These are phyloP conservation scores for Solanum peruvianum DNA, from an alignment of 257 asterid species.

Conservation along the genomic window DNA sequence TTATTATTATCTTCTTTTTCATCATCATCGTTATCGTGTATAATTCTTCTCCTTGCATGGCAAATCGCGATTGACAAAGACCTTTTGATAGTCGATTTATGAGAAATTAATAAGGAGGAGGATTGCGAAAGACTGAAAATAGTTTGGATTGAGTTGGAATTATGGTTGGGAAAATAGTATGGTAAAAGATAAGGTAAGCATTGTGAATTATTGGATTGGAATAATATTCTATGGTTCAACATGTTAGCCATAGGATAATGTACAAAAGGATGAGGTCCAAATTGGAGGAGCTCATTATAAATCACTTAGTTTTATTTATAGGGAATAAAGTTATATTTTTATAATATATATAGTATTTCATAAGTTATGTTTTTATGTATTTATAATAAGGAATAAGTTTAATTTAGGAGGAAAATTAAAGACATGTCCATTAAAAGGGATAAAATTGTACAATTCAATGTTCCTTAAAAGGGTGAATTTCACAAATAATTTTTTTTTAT, in stretches of 20 bases:
- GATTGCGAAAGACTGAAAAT: neutral
- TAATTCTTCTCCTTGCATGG: slow-evolving; percentile 35
- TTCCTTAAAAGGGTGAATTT: neutral
- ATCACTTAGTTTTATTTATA: no score
- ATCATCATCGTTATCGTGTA: slow-evolving; percentile 3
- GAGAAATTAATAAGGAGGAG: neutral
- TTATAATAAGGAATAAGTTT: no score
- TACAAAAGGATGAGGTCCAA: neutral
- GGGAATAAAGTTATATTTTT: no score
- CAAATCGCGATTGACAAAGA: neutral
- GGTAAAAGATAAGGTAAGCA: slow-evolving; percentile 12
- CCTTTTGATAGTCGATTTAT: neutral
- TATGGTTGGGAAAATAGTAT: neutral
- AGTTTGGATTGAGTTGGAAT: neutral
- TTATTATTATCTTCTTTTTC: slow-evolving; percentile 33
- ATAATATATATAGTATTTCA: no score
- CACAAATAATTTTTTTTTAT: neutral
- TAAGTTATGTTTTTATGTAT: neutral
- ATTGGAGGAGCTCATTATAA: neutral
- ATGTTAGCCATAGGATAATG: neutral
- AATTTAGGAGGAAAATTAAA: no score
- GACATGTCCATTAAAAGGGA: no score
- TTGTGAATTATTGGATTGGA: slow-evolving; percentile 5
- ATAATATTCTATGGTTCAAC: slow-evolving; percentile 22
- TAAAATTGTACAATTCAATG: no score